Base-by-base conservation (phyloP, 2,329 filamentous ascomycete genomes). In the Stagonosporopsis cucurbitacearum region DNA sequence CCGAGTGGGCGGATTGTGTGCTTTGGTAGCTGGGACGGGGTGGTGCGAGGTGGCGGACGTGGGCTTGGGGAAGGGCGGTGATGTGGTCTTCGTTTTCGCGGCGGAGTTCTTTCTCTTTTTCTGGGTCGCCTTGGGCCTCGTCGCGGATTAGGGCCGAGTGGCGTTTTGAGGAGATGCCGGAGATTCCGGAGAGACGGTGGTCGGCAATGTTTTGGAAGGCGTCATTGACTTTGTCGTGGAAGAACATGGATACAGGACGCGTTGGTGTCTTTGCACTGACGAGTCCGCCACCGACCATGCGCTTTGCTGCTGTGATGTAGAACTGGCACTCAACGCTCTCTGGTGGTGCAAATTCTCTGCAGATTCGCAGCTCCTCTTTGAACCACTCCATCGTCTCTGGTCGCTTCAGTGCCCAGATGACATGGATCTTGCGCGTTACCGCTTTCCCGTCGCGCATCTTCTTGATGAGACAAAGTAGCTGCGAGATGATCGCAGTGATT, bases 341-440 rank as follows among this genome's bases (percentile, higher is more conserved):
- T 0, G 91, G 90, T 1, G 94, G 94, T 9, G 94, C 93, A 45
- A 87, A 89, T 75, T 97, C 91, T 66, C 92, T 86, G 77, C 94
- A 96, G 67, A 97, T 96, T 43, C 92, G 86, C 55, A 97, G 82
- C 75, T 97, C 94, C 77, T 97, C 93, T 63, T 91, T 90, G 82
- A 97, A 98, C 94, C 94, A 98, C 72, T 97, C 92, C 87, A 98
- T 92, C 1, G 92, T 91, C 75, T 97, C 94, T 13, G 95, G 87
- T 52, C 90, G 86, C 77, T 95, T 96, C 63, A 97, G 81, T 5
- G 93, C 88, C 94, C 94, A 98, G n/a, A 98, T 86, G 1, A 98
- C 91, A 15, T 95, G 89, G 5, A 98, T 89, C 62, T 89, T 91
- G 73, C 90, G 91, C 2, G 93, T 97, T 40, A 96, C 91, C 30